Evolutionary conservation across 2,329 filamentous ascomycete species (phyloP).

Genomic region (Alternaria brassicicola): DNA sequence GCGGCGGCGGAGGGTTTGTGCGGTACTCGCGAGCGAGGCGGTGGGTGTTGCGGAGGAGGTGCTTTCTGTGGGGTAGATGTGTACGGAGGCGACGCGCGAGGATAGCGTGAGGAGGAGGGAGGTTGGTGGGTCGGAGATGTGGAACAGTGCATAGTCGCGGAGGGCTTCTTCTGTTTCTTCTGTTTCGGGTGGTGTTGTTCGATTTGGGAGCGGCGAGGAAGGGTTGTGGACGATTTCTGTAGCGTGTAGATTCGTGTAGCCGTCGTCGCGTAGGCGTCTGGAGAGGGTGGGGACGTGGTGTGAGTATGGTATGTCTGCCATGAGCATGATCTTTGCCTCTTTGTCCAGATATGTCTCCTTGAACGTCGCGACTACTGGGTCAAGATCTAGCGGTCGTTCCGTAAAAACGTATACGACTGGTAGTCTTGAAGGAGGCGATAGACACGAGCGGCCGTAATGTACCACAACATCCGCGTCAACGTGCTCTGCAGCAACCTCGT

Average conservation of each 20-base stretch:
- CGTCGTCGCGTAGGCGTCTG: slow-evolving; percentile 60
- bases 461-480: slow-evolving; percentile 88
- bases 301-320: slow-evolving; percentile 88
- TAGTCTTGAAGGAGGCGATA: slow-evolving; percentile 85
- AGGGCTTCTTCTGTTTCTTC: slow-evolving; percentile 57
- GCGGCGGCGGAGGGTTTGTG: slow-evolving; percentile 74
- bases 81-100: slow-evolving; percentile 77
- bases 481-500: slow-evolving; percentile 95
- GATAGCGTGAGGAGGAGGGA: slow-evolving; percentile 86
- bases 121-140: slow-evolving; percentile 79
- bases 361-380: slow-evolving; percentile 66
- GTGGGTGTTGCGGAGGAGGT: slow-evolving; percentile 20
- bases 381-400: slow-evolving; percentile 68
- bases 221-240: slow-evolving; percentile 80
- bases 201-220: slow-evolving; percentile 81
- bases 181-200: slow-evolving; percentile 65
- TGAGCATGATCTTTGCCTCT: slow-evolving; percentile 71
- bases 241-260: slow-evolving; percentile 73
- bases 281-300: slow-evolving; percentile 70
- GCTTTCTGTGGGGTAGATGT: slow-evolving; percentile 71
- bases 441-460: slow-evolving; percentile 90
- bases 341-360: slow-evolving; percentile 70
- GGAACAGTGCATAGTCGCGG: slow-evolving; percentile 76
- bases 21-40: slow-evolving; percentile 57
- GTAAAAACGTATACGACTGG: slow-evolving; percentile 94